A percentile compares a stretch with the other conserved stretches of the same genome.
phyloP scores from a whole-genome alignment of 495 filamentous ascomycete genomes.

The Patellaria atrata region DNA sequence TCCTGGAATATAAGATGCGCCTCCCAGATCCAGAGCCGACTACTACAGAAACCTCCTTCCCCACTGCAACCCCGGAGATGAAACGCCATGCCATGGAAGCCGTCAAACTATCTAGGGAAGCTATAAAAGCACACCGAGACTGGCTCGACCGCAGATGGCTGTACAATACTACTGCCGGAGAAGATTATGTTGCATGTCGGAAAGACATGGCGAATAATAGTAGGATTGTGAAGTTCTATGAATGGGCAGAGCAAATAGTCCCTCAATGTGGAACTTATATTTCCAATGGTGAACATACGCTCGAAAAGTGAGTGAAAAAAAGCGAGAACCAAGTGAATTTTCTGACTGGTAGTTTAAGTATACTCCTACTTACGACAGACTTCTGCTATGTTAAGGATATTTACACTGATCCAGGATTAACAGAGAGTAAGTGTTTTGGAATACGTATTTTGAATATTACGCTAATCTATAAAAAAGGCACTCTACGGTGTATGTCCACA shows the following conservation, averaged over 20 bases:
- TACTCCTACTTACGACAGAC: conserved; percentile 12
- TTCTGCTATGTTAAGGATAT: conserved; percentile 17
- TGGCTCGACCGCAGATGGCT: conserved; percentile 1
- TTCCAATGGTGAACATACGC: conserved; percentile 4
- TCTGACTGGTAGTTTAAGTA: conserved; percentile 14
- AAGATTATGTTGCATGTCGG: no score
- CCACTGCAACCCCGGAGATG: not conserved
- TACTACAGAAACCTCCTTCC: not conserved
- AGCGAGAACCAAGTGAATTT: no score
- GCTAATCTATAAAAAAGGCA: no score
- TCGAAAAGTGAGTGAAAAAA: conserved; percentile 10
- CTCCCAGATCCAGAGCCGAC: not conserved
- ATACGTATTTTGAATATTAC: no score
- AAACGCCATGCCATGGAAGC: not conserved
- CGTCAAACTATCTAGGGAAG: not conserved
- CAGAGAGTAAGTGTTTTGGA: no score
- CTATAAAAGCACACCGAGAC: conserved; percentile 14
- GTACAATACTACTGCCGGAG: conserved; percentile 2
- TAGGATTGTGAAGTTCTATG: no score
- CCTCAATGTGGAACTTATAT: conserved; percentile 7
- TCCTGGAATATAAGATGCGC: conserved; percentile 5
- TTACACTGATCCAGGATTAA: no score
- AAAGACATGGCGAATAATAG: no score
- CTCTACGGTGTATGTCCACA: no score
- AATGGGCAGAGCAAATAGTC: conserved; percentile 4